Percentiles rank a stretch among this genome's conserved stretches.
These are phyloP conservation scores for Nicotiana noctiflora DNA, from an alignment of 257 asterid species.

Conservation along the genomic window DNA sequence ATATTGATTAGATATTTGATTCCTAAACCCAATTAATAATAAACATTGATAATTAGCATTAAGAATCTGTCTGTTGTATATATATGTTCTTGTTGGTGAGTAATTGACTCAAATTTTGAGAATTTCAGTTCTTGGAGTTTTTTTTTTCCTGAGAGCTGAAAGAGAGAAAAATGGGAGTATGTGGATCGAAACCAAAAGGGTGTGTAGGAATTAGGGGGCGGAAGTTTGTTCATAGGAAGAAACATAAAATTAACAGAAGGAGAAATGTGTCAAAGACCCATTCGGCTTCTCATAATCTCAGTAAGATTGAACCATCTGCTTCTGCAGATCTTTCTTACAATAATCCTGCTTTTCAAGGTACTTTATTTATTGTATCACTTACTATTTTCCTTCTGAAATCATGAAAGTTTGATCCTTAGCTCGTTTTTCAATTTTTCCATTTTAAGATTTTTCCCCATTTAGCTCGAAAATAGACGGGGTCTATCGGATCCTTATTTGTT, in stretches of 20 bases:
- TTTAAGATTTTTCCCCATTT: not conserved
- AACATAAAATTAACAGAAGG: slow-evolving; percentile 27
- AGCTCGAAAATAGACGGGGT: too few relatives aligned
- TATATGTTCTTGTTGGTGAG: not conserved
- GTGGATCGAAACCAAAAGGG: slow-evolving; percentile 72
- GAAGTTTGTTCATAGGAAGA: slow-evolving; percentile 32
- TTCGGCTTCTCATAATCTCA: slow-evolving; percentile 29
- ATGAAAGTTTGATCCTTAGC: not conserved
- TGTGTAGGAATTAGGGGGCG: slow-evolving; percentile 48
- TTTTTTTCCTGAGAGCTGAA: not conserved
- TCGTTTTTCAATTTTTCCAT: not conserved
- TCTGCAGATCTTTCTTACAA: slow-evolving; percentile 47
- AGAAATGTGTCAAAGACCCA: slow-evolving; percentile 42
- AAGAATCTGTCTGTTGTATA: not conserved
- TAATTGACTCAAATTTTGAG: not conserved
- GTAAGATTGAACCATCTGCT: slow-evolving; percentile 70
- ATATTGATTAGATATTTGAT: not conserved
- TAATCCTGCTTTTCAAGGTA: slow-evolving; percentile 90
- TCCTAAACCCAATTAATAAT: not conserved
- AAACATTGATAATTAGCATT: not conserved
- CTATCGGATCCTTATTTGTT: too few relatives aligned
- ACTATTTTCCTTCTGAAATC: not conserved
- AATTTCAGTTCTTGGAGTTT: not conserved
- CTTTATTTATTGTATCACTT: too few relatives aligned
- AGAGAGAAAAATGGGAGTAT: slow-evolving; percentile 50